Percentiles rank a stretch among this genome's conserved stretches.
phyloP scores from a whole-genome alignment of 345 rosid species.

The Psidium friedrichsthalianum region DNA sequence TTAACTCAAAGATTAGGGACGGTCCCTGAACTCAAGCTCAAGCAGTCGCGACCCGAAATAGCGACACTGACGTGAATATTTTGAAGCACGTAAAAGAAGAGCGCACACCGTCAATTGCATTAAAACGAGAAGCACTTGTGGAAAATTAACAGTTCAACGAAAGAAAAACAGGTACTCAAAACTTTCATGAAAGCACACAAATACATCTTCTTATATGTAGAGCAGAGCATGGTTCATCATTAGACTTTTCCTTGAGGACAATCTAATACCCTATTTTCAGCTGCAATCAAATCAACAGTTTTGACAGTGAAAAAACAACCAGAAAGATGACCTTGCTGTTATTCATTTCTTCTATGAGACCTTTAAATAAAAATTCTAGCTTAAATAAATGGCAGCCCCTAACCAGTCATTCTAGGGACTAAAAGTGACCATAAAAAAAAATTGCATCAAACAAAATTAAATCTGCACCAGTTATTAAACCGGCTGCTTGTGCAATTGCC shows the following conservation, averaged over 20 bases:
- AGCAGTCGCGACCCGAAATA: not conserved
- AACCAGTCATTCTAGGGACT: not conserved
- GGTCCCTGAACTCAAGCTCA: not conserved
- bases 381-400: not conserved
- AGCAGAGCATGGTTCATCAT: not conserved
- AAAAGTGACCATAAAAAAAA: not conserved
- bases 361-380: not conserved
- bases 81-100: not conserved
- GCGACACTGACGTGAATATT: not conserved
- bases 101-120: not conserved
- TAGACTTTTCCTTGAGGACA: not conserved
- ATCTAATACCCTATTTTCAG: not conserved
- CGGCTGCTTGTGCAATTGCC: conserved; percentile 48
- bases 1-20: not conserved
- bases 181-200: not conserved
- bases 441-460: not conserved
- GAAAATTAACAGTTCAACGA: not conserved
- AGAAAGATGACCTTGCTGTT: not conserved
- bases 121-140: not conserved
- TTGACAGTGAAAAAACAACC: not conserved
- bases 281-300: not conserved
- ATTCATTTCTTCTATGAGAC: not conserved
- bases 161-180: not conserved
- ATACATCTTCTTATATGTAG: not conserved
- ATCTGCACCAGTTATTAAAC: conserved; percentile 5